phyloP scores from a whole-genome alignment of 2,329 filamentous ascomycete genomes.

The Incumbomyces delicatus region DNA sequence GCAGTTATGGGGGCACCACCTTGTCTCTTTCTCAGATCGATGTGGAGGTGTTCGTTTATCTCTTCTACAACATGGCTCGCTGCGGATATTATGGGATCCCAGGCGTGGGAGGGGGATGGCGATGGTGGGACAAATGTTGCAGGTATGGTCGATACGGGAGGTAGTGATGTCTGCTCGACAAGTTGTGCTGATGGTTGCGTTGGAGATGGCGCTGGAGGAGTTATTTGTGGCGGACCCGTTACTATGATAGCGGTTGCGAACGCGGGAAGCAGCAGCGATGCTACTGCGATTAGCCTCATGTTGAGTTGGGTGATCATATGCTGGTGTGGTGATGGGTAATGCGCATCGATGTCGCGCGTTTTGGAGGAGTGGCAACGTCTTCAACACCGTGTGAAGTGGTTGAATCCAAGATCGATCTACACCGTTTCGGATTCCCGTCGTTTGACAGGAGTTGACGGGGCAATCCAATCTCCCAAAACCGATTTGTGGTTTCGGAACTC shows the following conservation, averaged over 20 bases:
- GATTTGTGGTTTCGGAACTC: too few relatives aligned
- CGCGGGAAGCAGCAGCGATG: background rate
- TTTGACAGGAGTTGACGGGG: too few relatives aligned
- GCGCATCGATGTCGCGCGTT: too few relatives aligned
- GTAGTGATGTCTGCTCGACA: background rate
- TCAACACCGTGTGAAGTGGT: too few relatives aligned
- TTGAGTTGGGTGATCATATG: background rate
- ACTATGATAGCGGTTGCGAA: background rate
- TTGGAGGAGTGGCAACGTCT: too few relatives aligned
- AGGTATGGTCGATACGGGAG: background rate
- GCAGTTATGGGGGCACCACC: slow-evolving; percentile 22
- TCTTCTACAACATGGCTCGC: slow-evolving; percentile 3
- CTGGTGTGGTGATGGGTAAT: too few relatives aligned
- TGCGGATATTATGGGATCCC: slow-evolving; percentile 4
- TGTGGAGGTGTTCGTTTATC: slow-evolving; percentile 4
- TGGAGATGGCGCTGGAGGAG: background rate
- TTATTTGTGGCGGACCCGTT: background rate
- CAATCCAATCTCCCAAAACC: too few relatives aligned
- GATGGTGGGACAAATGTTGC: background rate
- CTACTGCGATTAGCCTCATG: background rate
- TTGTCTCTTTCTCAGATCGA: slow-evolving; percentile 15
- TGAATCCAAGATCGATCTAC: too few relatives aligned
- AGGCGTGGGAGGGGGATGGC: background rate
- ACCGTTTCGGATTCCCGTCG: too few relatives aligned
- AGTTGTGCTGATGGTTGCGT: background rate